A percentile compares a stretch with the other conserved stretches of the same genome.
phyloP scores from a whole-genome alignment of 2,329 filamentous ascomycete genomes.

The Plenodomus tracheiphilus region DNA sequence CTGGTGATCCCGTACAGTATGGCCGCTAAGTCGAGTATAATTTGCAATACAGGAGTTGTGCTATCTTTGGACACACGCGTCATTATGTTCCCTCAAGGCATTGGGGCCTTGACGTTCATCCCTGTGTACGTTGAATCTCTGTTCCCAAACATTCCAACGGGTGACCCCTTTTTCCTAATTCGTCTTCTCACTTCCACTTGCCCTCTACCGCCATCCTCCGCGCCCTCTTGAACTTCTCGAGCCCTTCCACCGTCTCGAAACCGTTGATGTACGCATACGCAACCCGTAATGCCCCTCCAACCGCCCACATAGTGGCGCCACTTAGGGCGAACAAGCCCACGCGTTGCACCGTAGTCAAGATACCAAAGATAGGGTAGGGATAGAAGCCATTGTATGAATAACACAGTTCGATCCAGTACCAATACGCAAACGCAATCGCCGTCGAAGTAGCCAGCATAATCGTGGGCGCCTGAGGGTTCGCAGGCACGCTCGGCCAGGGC shows the following conservation, averaged over 20 bases:
- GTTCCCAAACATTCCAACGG: too few relatives aligned
- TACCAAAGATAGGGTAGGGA: constrained; percentile 81
- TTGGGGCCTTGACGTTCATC: too few relatives aligned
- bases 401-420: constrained; percentile 77
- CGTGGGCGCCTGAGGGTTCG: constrained; percentile 54
- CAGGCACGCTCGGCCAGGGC: constrained; percentile 63
- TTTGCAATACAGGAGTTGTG: constrained; percentile 16
- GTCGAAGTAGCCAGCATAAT: constrained; percentile 63
- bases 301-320: constrained; percentile 71
- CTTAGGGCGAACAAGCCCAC: constrained; percentile 69
- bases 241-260: constrained; percentile 24
- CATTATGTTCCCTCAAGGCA: too few relatives aligned
- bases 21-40: constrained; percentile 10
- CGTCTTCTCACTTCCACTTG: constrained; percentile 20
- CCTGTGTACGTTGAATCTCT: too few relatives aligned
- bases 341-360: constrained; percentile 68
- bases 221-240: constrained; percentile 21
- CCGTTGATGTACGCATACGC: constrained; percentile 71
- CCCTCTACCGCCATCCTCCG: constrained; percentile 19
- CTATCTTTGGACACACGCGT: too few relatives aligned
- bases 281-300: constrained; percentile 70
- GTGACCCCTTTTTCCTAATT: too few relatives aligned
- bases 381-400: constrained; percentile 72
- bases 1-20: constrained; percentile 27
- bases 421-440: constrained; percentile 67